Conservation (phyloP, 1,284 basidiomycete genomes). For the Neolentinus lepideus region DNA sequence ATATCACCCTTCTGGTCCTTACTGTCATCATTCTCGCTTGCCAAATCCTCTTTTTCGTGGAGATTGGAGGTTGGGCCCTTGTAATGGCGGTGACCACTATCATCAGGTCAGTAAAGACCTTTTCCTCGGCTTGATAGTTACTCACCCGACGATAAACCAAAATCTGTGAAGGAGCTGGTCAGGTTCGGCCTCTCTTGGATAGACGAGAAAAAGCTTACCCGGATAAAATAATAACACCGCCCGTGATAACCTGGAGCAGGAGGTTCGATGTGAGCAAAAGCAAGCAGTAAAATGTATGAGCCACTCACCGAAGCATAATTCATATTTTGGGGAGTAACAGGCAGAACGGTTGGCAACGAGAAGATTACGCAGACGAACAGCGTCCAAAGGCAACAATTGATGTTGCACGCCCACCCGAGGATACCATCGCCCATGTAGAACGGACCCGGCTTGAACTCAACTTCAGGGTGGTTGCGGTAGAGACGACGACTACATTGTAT, state of each 20-base stretch:
- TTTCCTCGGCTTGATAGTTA: background rate
- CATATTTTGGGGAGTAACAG: constrained; percentile 68
- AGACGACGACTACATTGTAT: constrained; percentile 44
- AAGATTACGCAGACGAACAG: constrained; percentile 65
- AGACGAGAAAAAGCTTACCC: constrained; percentile 16
- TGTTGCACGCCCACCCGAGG: constrained; percentile 59
- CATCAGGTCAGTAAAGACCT: background rate
- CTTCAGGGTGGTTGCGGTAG: constrained; percentile 77
- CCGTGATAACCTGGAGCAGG: constrained; percentile 24
- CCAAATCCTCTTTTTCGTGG: background rate
- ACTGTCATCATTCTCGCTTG: background rate
- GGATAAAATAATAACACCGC: constrained; percentile 27
- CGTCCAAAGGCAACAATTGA: constrained; percentile 65
- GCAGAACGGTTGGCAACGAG: constrained; percentile 64
- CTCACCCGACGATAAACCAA: constrained; percentile 14
- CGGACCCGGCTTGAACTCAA: constrained; percentile 82
- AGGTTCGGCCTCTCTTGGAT: background rate
- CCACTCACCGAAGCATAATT: constrained; percentile 58
- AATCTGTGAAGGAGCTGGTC: constrained; percentile 7
- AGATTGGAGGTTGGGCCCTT: constrained; percentile 11
- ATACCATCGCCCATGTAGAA: constrained; percentile 78
- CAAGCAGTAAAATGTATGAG: background rate
- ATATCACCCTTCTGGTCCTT: constrained; percentile 1
- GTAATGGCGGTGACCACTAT: constrained; percentile 14
- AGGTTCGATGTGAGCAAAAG: background rate